These are phyloP conservation scores for Dryas drummondii DNA, from an alignment of 306 rosid genomes.

Conservation along the genomic window DNA sequence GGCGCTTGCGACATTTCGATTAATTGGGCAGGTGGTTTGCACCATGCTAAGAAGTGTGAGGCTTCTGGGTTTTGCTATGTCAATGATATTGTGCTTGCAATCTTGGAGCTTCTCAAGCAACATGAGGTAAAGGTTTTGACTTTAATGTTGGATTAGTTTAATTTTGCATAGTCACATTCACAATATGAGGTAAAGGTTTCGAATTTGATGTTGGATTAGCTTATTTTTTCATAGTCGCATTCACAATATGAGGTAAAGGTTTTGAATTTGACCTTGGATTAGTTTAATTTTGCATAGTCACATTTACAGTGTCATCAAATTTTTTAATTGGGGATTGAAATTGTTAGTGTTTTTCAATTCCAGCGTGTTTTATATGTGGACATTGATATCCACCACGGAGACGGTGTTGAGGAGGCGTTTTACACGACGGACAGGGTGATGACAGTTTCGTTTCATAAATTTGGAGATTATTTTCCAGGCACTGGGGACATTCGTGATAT, in stretches of 20 bases:
- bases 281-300: background rate
- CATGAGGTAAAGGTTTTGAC: conserved; percentile 44
- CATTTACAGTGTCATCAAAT: background rate
- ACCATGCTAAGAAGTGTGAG: conserved; percentile 90
- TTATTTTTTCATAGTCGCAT: background rate
- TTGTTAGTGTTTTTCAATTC: conserved; percentile 9
- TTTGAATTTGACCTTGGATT: background rate
- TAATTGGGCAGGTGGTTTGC: conserved; percentile 89
- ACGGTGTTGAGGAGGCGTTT: conserved; percentile 90
- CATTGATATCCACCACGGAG: conserved; percentile 90
- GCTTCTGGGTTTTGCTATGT: conserved; percentile 92
- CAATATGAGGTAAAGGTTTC: conserved; percentile 50
- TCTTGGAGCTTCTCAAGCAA: conserved; percentile 81
- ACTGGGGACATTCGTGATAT: conserved; percentile 79
- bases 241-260: no score
- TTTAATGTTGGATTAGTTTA: background rate
- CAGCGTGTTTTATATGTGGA: conserved; percentile 91
- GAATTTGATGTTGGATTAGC: background rate
- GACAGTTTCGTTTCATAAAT: conserved; percentile 91
- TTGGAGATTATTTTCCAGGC: conserved; percentile 89
- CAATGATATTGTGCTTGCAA: conserved; percentile 78
- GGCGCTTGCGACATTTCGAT: conserved; percentile 79
- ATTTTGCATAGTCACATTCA: background rate
- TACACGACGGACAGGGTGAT: conserved; percentile 87
- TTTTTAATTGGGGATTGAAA: background rate